These are phyloP conservation scores for Acer campestre DNA, from an alignment of 345 rosid species.

Conservation along the genomic window DNA sequence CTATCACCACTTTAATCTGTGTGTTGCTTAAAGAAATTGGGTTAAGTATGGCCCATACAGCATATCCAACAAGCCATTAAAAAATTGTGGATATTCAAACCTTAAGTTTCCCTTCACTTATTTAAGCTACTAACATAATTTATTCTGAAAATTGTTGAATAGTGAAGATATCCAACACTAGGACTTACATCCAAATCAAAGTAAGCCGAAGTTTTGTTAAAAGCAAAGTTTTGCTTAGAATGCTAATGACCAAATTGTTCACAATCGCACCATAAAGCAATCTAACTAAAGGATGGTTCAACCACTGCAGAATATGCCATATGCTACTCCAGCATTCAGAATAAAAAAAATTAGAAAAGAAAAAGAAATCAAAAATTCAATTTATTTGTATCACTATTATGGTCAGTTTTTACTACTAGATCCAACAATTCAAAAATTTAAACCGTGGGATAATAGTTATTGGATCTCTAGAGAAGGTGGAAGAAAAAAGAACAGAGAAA, in stretches of 20 bases:
- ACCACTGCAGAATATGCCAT: neutral
- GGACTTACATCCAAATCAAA: neutral
- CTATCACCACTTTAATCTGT: neutral
- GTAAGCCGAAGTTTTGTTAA: neutral
- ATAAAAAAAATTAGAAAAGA: neutral
- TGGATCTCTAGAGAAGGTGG: neutral
- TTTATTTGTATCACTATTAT: neutral
- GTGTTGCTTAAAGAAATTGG: neutral
- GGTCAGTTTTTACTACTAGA: neutral
- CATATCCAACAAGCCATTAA: neutral
- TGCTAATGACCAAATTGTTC: neutral
- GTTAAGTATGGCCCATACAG: neutral
- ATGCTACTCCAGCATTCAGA: slow-evolving; percentile 3
- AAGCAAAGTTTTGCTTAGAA: neutral
- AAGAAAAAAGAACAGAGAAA: slow-evolving; percentile 1
- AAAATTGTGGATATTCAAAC: neutral
- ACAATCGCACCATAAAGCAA: neutral
- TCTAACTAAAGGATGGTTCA: neutral
- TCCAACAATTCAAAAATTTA: neutral
- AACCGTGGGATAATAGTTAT: neutral
- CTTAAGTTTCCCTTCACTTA: neutral
- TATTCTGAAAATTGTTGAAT: neutral
- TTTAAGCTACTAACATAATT: neutral
- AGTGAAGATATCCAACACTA: neutral
- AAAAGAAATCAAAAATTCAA: neutral